These are phyloP conservation scores for Stephania yunnanensis DNA, from an alignment of 164 flowering plant species.

Conservation along the genomic window DNA sequence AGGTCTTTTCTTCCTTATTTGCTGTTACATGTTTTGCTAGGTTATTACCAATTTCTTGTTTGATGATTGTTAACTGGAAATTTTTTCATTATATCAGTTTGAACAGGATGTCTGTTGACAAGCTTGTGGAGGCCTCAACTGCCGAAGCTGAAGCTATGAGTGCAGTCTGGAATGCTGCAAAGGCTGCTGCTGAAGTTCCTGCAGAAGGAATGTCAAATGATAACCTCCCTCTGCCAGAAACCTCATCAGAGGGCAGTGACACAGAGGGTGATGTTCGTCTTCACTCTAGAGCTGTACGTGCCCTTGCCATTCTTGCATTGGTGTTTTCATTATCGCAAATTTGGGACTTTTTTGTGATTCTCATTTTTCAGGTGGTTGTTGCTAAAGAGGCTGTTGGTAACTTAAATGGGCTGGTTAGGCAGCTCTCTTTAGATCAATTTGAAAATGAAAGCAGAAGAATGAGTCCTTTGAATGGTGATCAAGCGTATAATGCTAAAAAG, in stretches of 20 bases:
- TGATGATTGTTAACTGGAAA: not conserved
- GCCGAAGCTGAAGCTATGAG: slow-evolving; percentile 96
- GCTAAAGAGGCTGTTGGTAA: slow-evolving; percentile 95
- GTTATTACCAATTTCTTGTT: not conserved
- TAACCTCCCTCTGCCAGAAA: slow-evolving; percentile 48
- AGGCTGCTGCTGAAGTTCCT: slow-evolving; percentile 51
- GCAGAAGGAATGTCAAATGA: slow-evolving; percentile 50
- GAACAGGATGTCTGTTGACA: slow-evolving; percentile 74
- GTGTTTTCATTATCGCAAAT: slow-evolving; percentile 5
- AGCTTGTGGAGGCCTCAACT: slow-evolving; percentile 80
- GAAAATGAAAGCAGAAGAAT: slow-evolving; percentile 98
- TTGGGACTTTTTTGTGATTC: slow-evolving; percentile 12
- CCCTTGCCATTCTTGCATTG: not conserved
- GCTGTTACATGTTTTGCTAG: not conserved
- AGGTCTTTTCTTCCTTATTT: slow-evolving; percentile 37
- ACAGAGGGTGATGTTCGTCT: slow-evolving; percentile 85
- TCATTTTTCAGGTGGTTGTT: slow-evolving; percentile 74
- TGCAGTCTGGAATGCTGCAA: slow-evolving; percentile 91
- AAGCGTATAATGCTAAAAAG: slow-evolving; percentile 54
- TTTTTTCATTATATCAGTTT: slow-evolving; percentile 27
- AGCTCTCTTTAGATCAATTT: slow-evolving; percentile 91
- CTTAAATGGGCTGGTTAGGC: slow-evolving; percentile 93
- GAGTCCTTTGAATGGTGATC: slow-evolving; percentile 59
- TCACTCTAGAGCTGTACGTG: slow-evolving; percentile 93
- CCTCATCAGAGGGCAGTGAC: slow-evolving; percentile 71